Evolutionary conservation across 108 stramenopile genomes (phyloP), one percentile per base, ranked within the genome.

Genomic region (Skeletonema marinoi): DNA sequence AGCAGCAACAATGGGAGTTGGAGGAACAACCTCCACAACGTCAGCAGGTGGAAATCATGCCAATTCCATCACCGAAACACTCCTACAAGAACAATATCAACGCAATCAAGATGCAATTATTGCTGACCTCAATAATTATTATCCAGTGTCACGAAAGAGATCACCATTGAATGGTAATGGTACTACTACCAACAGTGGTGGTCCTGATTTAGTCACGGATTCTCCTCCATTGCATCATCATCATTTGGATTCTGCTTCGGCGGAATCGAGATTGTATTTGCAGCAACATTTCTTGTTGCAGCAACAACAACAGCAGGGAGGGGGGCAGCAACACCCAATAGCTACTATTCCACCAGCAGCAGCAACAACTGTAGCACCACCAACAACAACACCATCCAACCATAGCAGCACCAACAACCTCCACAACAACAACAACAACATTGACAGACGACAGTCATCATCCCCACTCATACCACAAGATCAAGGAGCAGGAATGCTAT

Each of bases 391-490:
- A 36, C 36, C 36, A 36, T 8, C 36, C 54, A 29, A 1, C 25
- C 7, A 3, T 17, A 19, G 2, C 19, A 25, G 9, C 9, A 25
- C 29, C 25, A 56, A 29, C 54, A 56, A 25, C 39, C 10, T 41
- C 11, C 54, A 25, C 54, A 25, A 19, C 48, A 17, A 50, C 48
- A 50, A 50, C 3, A 21, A 7, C 25, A 25, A 17, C n/a, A 25
- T 56, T 0, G 25, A 56, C 7, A 25, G 54, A 25, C 54, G 54
- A 29, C 0, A 16, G 16, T n/a, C 54, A 25, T 56, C 21, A 0
- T 25, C 54, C 29, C 54, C 54, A 25, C 54, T 25, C 21, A n/a
- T 21, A 56, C 68, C 68, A 19, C 54, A 70, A 58, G 68, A 58
- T 70, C 54, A 58, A 4, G 54, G 54, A 21, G 19, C 68, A 12